phyloP scores from a whole-genome alignment of 805 yeast genomes.

The Schwanniomyces polymorphus region DNA sequence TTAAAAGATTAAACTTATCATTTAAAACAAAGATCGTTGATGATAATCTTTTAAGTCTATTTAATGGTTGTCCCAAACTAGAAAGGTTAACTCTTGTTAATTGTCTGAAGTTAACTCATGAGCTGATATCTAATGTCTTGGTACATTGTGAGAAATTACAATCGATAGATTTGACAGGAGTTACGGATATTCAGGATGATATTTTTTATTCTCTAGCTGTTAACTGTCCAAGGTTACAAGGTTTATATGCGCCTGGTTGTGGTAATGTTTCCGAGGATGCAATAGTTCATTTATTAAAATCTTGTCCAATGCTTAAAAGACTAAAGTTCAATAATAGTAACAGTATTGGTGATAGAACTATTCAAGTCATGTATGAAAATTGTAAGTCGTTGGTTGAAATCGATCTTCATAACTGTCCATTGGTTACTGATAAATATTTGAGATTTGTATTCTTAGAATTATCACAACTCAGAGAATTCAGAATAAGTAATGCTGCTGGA shows the following conservation, averaged over 20 bases:
- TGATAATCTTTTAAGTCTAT: constrained; percentile 59
- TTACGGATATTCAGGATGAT: constrained; percentile 61
- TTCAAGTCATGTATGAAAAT: constrained; percentile 59
- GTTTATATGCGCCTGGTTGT: constrained; percentile 87
- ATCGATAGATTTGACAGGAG: constrained; percentile 85
- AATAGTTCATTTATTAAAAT: constrained; percentile 53
- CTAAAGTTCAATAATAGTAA: constrained; percentile 76
- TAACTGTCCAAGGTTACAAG: constrained; percentile 78
- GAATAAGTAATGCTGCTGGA: constrained; percentile 70
- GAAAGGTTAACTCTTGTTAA: constrained; percentile 86
- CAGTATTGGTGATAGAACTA: constrained; percentile 62
- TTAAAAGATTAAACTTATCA: constrained; percentile 79
- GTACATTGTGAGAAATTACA: constrained; percentile 69
- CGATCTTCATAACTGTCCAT: constrained; percentile 81
- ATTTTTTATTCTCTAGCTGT: constrained; percentile 67
- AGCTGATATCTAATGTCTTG: constrained; percentile 62
- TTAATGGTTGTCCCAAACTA: constrained; percentile 69
- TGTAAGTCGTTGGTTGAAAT: constrained; percentile 86
- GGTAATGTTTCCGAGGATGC: constrained; percentile 67
- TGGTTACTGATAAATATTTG: constrained; percentile 65
- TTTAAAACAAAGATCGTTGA: constrained; percentile 67
- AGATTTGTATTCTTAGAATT: constrained; percentile 57
- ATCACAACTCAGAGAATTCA: constrained; percentile 78
- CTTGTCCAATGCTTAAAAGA: constrained; percentile 77
- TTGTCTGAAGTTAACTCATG: constrained; percentile 64